A percentile compares a stretch with the other conserved stretches of the same genome.
Conservation (phyloP, 768 basidiomycete species). For the Plicaturopsis crispa region DNA sequence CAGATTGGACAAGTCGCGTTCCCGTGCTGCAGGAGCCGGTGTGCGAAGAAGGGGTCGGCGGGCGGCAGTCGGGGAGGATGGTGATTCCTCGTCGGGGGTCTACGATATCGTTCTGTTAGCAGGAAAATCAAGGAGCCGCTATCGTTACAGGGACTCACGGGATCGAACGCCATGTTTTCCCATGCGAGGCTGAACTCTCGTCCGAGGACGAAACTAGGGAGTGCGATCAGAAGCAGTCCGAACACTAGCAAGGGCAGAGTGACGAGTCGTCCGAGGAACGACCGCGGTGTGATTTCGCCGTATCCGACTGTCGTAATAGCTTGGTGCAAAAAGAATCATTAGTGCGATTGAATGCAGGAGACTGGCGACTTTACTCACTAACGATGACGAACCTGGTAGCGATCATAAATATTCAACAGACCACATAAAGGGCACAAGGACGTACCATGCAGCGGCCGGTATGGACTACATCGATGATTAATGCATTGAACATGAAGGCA, state of each 20-base stretch:
- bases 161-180: slow-evolving; percentile 63
- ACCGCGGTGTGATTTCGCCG: slow-evolving; percentile 86
- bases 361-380: slow-evolving; percentile 47
- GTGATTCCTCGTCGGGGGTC: slow-evolving; percentile 4
- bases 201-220: slow-evolving; percentile 88
- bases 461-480: slow-evolving; percentile 36
- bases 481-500: neutral
- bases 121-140: neutral
- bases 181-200: slow-evolving; percentile 88
- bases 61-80: slow-evolving; percentile 1
- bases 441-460: slow-evolving; percentile 73
- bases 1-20: slow-evolving; percentile 43
- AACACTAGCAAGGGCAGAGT: slow-evolving; percentile 84
- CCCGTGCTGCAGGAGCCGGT: slow-evolving; percentile 7
- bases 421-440: slow-evolving; percentile 10
- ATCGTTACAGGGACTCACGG: slow-evolving; percentile 22
- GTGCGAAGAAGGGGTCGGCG: slow-evolving; percentile 10
- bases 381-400: slow-evolving; percentile 59
- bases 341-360: neutral
- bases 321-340: slow-evolving; percentile 14
- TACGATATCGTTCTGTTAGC: neutral
- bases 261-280: slow-evolving; percentile 79
- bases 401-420: slow-evolving; percentile 5
- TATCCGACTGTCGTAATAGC: slow-evolving; percentile 89
- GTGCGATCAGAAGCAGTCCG: slow-evolving; percentile 81